Evolutionary conservation across 2,329 filamentous ascomycete species (phyloP).

Genomic region (Cladorrhinum sp.): DNA sequence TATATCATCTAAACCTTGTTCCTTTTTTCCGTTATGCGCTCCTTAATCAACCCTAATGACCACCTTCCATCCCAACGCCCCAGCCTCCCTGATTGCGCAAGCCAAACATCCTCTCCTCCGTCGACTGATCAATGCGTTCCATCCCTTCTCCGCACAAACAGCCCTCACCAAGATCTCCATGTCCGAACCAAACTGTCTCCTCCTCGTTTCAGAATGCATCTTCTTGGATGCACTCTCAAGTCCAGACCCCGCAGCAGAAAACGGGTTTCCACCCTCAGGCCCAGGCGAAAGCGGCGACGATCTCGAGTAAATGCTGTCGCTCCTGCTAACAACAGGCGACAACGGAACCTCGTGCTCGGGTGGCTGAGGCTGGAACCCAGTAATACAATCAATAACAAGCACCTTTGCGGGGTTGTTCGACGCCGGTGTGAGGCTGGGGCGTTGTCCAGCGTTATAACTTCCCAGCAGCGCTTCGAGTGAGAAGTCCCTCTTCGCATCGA

Average conservation of each 20-base stretch:
- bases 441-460: constrained; percentile 32
- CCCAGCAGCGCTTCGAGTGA: constrained; percentile 47
- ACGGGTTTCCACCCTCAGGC: constrained; percentile 26
- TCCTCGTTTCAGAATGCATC: constrained; percentile 56
- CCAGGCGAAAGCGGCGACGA: constrained; percentile 8
- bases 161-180: constrained; percentile 70
- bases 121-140: constrained; percentile 70
- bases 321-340: constrained; percentile 45
- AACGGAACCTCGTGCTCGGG: constrained; percentile 45
- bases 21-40: not conserved
- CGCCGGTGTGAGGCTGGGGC: constrained; percentile 32
- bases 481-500: constrained; percentile 43
- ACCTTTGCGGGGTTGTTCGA: constrained; percentile 41
- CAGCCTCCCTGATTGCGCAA: constrained; percentile 73
- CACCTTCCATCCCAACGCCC: constrained; percentile 65
- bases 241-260: constrained; percentile 7
- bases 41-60: constrained; percentile 57
- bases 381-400: constrained; percentile 63
- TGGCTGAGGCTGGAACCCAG: constrained; percentile 46
- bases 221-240: constrained; percentile 43
- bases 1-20: not conserved
- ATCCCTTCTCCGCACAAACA: constrained; percentile 69
- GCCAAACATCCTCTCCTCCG: constrained; percentile 66
- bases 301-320: constrained; percentile 26
- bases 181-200: constrained; percentile 60